phyloP scores from a whole-genome alignment of 805 yeast species.

The Pichia occidentalis region DNA sequence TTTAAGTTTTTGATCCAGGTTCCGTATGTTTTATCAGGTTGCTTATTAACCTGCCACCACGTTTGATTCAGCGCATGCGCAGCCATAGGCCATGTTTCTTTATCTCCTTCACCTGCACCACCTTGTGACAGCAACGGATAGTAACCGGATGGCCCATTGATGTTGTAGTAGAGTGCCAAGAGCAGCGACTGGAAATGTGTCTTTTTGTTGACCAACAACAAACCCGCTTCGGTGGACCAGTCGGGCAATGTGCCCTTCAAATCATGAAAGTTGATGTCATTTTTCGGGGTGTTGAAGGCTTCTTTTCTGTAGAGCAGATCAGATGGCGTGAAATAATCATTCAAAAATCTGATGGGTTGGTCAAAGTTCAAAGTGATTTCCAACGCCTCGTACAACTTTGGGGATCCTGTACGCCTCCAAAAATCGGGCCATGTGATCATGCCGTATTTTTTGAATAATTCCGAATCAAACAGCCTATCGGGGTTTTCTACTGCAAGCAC shows the following conservation, averaged over 20 bases:
- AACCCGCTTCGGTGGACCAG: constrained; percentile 63
- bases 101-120: constrained; percentile 67
- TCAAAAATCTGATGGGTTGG: constrained; percentile 18
- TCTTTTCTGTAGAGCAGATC: constrained; percentile 28
- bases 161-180: constrained; percentile 57
- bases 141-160: constrained; percentile 52
- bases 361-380: constrained; percentile 25
- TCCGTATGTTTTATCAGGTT: constrained; percentile 21
- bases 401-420: constrained; percentile 66
- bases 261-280: constrained; percentile 46
- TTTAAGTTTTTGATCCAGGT: constrained; percentile 12
- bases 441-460: constrained; percentile 43
- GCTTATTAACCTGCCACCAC: constrained; percentile 43
- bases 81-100: constrained; percentile 66
- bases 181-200: constrained; percentile 52
- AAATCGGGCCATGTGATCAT: constrained; percentile 71
- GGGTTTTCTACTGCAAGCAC: constrained; percentile 39
- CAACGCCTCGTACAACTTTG: constrained; percentile 41
- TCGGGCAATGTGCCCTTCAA: constrained; percentile 59
- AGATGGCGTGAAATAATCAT: constrained; percentile 23
- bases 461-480: constrained; percentile 29
- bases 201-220: constrained; percentile 48
- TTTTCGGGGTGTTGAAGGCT: constrained; percentile 20
- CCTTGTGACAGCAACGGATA: constrained; percentile 58
- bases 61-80: constrained; percentile 41